Percentiles rank a stretch among this genome's conserved stretches.
These are phyloP conservation scores for Coemansia sp. DNA, from an alignment of 192 early-diverging fungal species.

Conservation along the genomic window DNA sequence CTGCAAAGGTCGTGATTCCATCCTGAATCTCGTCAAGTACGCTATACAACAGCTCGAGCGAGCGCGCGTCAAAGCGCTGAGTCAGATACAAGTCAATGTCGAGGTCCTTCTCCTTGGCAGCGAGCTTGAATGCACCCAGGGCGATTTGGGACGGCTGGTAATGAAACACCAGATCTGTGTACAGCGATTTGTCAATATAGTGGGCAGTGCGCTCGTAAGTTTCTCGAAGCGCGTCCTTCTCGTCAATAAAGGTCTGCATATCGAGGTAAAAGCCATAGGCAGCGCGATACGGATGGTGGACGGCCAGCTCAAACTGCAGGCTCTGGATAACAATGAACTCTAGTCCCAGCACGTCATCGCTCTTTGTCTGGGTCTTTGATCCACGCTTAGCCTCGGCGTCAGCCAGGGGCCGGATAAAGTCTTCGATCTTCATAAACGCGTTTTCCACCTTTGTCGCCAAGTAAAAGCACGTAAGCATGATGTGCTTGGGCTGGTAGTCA, in stretches of 20 bases:
- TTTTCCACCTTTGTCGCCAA: conserved; percentile 77
- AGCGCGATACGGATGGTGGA: conserved; percentile 72
- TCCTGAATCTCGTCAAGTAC: conserved; percentile 60
- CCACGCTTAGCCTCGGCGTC: conserved; percentile 39
- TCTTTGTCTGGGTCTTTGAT: conserved; percentile 45
- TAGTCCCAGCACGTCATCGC: conserved; percentile 60
- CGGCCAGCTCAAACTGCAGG: conserved; percentile 70
- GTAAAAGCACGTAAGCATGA: conserved; percentile 77
- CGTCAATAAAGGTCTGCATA: conserved; percentile 58
- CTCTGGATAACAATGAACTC: conserved; percentile 72
- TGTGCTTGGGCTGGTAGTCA: conserved; percentile 78
- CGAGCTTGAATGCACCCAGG: conserved; percentile 64
- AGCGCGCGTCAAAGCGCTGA: conserved; percentile 45
- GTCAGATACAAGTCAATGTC: conserved; percentile 59
- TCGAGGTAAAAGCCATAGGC: conserved; percentile 74
- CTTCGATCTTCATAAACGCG: conserved; percentile 69
- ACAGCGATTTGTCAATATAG: conserved; percentile 61
- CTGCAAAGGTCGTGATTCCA: conserved; percentile 41
- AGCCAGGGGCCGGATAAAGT: conserved; percentile 59
- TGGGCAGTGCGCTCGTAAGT: conserved; percentile 59
- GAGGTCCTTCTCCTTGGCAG: conserved; percentile 58
- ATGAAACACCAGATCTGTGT: conserved; percentile 71
- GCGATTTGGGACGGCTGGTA: conserved; percentile 81
- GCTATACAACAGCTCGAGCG: conserved; percentile 46
- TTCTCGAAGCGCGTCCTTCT: conserved; percentile 29